Evolutionary conservation across 2,329 filamentous ascomycete species (phyloP).

Genomic region (Sclerotinia sclerotiorum): DNA sequence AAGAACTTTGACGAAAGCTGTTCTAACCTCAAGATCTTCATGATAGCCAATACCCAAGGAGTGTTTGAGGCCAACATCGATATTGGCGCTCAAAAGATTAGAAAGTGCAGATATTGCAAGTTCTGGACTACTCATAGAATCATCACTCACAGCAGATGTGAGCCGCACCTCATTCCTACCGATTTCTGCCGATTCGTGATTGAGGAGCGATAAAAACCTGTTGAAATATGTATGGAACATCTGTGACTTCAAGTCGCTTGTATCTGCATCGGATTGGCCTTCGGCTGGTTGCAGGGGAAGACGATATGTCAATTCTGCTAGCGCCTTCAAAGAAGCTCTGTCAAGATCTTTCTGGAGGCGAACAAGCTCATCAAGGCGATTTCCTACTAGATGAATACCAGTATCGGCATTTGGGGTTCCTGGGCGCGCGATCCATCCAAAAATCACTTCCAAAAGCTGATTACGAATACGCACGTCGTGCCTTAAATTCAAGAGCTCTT

Average conservation of each 20-base stretch:
- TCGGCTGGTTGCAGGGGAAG: conserved; percentile 66
- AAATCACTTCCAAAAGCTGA: conserved; percentile 66
- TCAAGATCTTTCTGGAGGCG: conserved; percentile 65
- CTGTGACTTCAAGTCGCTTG: conserved; percentile 67
- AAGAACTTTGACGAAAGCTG: conserved; percentile 67
- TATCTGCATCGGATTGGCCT: conserved; percentile 63
- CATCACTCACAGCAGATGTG: conserved; percentile 50
- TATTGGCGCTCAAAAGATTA: conserved; percentile 68
- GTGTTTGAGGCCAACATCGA: conserved; percentile 69
- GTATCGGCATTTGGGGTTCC: conserved; percentile 50
- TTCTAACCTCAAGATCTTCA: conserved; percentile 67
- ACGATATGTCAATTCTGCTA: conserved; percentile 66
- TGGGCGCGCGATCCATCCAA: conserved; percentile 66
- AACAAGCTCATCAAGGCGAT: conserved; percentile 56
- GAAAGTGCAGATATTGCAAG: conserved; percentile 67
- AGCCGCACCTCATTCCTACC: conserved; percentile 45
- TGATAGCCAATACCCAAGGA: conserved; percentile 70
- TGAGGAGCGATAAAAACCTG: conserved; percentile 64
- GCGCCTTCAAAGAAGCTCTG: conserved; percentile 61
- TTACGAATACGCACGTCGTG: conserved; percentile 70
- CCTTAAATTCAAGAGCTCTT: conserved; percentile 66
- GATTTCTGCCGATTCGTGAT: conserved; percentile 53
- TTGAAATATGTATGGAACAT: conserved; percentile 74
- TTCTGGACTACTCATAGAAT: conserved; percentile 56
- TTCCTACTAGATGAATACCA: conserved; percentile 41